Evolutionary conservation across 1,139 yeast species (phyloP), one percentile per base, ranked within the genome.

Genomic region (Blastobotrys petasosporus): DNA sequence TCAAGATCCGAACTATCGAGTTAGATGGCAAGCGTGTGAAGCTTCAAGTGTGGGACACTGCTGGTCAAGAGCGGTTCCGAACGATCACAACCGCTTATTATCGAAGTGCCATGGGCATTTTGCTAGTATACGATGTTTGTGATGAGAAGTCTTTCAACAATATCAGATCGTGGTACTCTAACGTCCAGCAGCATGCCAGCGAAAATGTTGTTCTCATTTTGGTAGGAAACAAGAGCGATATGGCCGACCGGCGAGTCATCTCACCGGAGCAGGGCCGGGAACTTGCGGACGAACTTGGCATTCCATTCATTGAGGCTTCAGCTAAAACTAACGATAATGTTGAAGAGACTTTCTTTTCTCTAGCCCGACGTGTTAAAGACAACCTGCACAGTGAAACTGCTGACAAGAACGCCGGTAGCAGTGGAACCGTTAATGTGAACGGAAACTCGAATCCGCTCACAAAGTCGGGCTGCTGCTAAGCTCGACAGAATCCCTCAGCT

Each of bases 91-190:
- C 97, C 11, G 87, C 97, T 10, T 92, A 94, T 73, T 92, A 94
- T 71, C 80, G 99, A 68, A 97, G 97, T 48, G 98, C 99, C 50
- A 87, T 88, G 94, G 99, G 98, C 53, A 92, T 94, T 64, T 80
- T 92, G 50, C 78, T 92, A 57, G 95, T 92, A 42, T 92, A 92
- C 68, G 99, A 92, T 67, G 97, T 92, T 46, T 85, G 95, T 34
- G 97, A 94, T 67, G 88, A 88, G 60, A 80, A 94, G 68, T 85
- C 96, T 37, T 94, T 92, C 70, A 88, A 84, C 60, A 80, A 79
- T 59, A 73, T 79, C 54, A 87, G 87, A 64, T 85, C 86, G 58
- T 92, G 98, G 98, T 85, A 78, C 70, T 81, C 85, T 59, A 90
- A 97, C 31, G 97, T 92, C 39, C 85, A 88, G 63, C 96, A 88